Evolutionary conservation across 257 asterid species (phyloP).

Genomic region (Salvia miltiorrhiza): DNA sequence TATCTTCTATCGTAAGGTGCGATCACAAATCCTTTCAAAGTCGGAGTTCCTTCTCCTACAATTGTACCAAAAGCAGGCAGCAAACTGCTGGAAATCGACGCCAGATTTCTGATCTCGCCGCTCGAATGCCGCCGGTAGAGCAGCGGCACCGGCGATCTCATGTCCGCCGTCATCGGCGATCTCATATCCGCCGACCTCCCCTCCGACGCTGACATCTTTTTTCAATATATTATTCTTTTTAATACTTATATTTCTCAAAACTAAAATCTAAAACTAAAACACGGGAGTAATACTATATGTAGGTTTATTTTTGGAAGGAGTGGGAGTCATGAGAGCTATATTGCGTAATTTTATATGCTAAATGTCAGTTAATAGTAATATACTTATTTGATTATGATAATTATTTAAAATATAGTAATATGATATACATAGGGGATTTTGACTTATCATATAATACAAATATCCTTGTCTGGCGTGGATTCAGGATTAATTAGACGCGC

Average conservation of each 20-base stretch:
- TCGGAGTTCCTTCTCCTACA: conserved; percentile 51
- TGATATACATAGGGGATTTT: background rate
- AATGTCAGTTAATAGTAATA: background rate
- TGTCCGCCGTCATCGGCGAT: conserved; percentile 38
- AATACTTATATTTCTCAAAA: background rate
- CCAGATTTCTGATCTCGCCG: conserved; percentile 50
- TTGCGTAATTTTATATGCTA: background rate
- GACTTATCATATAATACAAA: conserved; percentile 10
- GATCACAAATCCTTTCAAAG: conserved; percentile 45
- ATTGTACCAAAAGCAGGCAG: conserved; percentile 87
- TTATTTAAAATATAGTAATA: conserved; percentile 3
- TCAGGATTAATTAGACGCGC: conserved; percentile 15
- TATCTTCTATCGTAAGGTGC: conserved; percentile 86
- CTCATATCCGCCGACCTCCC: conserved; percentile 43
- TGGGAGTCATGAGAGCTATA: conserved; percentile 24
- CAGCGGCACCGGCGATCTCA: conserved; percentile 54
- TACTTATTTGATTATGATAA: conserved; percentile 21
- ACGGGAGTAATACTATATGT: background rate
- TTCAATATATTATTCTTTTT: background rate
- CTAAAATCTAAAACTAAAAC: background rate
- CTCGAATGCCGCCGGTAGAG: conserved; percentile 52
- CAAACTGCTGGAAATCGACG: conserved; percentile 87
- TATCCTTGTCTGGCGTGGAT: conserved; percentile 15
- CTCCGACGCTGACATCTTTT: conserved; percentile 32
- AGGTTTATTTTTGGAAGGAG: conserved; percentile 3